phyloP scores from a whole-genome alignment of 768 basidiomycete species.

The Podaxis pistillaris region DNA sequence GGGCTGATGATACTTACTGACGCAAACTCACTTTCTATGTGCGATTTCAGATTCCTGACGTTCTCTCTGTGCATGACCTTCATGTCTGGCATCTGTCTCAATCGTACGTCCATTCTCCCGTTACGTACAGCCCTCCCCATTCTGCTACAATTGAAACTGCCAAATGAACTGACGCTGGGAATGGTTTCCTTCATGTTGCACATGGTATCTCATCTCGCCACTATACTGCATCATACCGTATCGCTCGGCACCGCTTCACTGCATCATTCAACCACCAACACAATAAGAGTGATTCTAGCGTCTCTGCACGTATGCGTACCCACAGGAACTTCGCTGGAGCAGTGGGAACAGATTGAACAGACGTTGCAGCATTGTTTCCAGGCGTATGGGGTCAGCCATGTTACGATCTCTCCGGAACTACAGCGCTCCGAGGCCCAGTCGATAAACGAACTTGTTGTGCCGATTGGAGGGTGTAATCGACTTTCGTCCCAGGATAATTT shows the following conservation, averaged over 20 bases:
- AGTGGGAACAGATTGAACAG: conserved; percentile 51
- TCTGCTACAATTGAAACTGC: neutral
- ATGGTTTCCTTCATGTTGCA: conserved; percentile 4
- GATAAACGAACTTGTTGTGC: conserved; percentile 26
- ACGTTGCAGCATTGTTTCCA: conserved; percentile 49
- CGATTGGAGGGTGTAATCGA: conserved; percentile 28
- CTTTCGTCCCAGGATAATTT: conserved; percentile 38
- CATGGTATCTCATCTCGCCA: conserved; percentile 1
- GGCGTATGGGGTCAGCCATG: conserved; percentile 52
- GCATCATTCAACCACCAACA: neutral
- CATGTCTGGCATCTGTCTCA: conserved; percentile 59
- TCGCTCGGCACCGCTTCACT: neutral
- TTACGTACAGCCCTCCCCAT: conserved; percentile 4
- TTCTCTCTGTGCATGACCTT: conserved; percentile 48
- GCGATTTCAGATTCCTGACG: conserved; percentile 37
- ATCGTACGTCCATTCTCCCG: conserved; percentile 33
- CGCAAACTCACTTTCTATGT: neutral
- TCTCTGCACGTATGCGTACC: conserved; percentile 54
- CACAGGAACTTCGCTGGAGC: conserved; percentile 42
- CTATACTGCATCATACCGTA: neutral
- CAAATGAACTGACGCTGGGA: neutral
- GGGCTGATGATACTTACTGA: neutral
- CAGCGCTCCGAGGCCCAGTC: conserved; percentile 30
- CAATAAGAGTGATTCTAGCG: conserved; percentile 43
- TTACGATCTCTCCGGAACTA: conserved; percentile 54